Evolutionary conservation across 352 stramenopile genomes (phyloP).

Genomic region (Globisporangium polare): DNA sequence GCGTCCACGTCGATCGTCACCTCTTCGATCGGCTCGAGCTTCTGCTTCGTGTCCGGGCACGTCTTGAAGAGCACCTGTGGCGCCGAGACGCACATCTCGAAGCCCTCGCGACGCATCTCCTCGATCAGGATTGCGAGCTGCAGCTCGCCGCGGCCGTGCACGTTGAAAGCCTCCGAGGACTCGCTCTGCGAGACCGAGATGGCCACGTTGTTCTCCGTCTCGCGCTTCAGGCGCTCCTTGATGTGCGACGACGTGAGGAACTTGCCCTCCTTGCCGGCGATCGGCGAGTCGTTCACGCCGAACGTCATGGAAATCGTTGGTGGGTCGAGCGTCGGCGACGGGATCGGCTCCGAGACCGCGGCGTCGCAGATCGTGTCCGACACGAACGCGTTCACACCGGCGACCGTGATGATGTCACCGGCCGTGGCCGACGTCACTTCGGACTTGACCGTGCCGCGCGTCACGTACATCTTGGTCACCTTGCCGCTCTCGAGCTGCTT

Average conservation of each 20-base stretch:
- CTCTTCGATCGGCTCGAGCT: conserved; percentile 88
- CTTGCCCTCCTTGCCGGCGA: conserved; percentile 95
- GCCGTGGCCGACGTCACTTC: conserved; percentile 87
- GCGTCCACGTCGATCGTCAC: conserved; percentile 96
- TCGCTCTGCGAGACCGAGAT: conserved; percentile 88
- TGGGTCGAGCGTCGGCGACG: conserved; percentile 93
- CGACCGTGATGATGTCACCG: conserved; percentile 97
- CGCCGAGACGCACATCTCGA: conserved; percentile 97
- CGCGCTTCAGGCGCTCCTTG: conserved; percentile 90
- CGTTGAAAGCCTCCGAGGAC: conserved; percentile 91
- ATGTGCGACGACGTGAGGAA: conserved; percentile 96
- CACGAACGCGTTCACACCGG: conserved; percentile 90
- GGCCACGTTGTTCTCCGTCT: conserved; percentile 98
- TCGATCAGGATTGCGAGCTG: conserved; percentile 99
- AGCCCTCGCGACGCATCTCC: conserved; percentile 98
- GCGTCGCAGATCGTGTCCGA: conserved; percentile 88
- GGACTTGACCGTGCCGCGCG: conserved; percentile 69
- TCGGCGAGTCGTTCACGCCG: conserved; percentile 95
- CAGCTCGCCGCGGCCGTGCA: conserved; percentile 95
- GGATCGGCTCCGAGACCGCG: conserved; percentile 77
- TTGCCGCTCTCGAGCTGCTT: conserved; percentile 74
- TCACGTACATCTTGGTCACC: conserved; percentile 90
- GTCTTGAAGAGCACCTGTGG: conserved; percentile 94
- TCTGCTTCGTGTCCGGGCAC: conserved; percentile 82
- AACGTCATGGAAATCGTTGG: conserved; percentile 99